These are phyloP conservation scores for Baorangia bicolor DNA, from an alignment of 768 basidiomycete genomes.

Conservation along the genomic window DNA sequence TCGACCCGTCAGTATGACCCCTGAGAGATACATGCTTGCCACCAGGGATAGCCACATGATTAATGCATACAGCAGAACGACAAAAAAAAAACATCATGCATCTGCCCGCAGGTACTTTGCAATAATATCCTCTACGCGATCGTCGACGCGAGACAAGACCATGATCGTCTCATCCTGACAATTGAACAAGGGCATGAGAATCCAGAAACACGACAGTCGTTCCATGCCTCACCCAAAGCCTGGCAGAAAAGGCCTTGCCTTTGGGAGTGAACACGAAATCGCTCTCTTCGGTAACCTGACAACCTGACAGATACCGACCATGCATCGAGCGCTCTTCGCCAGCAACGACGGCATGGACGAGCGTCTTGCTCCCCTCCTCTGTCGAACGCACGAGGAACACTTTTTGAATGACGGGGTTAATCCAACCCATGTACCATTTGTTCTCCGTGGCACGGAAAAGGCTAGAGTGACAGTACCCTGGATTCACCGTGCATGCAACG, in stretches of 20 bases:
- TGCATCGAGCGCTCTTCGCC: slow-evolving; percentile 13
- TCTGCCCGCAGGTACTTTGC: slow-evolving; percentile 4
- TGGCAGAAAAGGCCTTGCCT: slow-evolving; percentile 26
- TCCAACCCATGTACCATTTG: slow-evolving; percentile 3
- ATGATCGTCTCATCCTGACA: slow-evolving; percentile 16
- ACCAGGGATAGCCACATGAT: neutral
- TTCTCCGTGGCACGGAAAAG: slow-evolving; percentile 23
- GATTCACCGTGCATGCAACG: slow-evolving; percentile 27
- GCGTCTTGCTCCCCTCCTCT: slow-evolving; percentile 33
- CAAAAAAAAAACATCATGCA: neutral
- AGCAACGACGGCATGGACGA: slow-evolving; percentile 30
- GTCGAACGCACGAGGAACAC: slow-evolving; percentile 25
- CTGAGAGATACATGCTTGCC: neutral
- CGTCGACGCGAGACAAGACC: slow-evolving; percentile 14
- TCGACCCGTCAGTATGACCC: neutral
- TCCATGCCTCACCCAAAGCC: slow-evolving; percentile 29
- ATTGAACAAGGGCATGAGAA: neutral
- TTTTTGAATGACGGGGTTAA: slow-evolving; percentile 1
- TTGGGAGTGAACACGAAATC: slow-evolving; percentile 28
- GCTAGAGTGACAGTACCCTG: slow-evolving; percentile 33
- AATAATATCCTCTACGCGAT: slow-evolving; percentile 17
- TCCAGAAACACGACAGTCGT: neutral
- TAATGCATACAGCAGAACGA: too few species aligned
- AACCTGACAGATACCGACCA: slow-evolving; percentile 30
- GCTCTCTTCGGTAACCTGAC: slow-evolving; percentile 24